Percentiles rank a stretch among this genome's conserved stretches.
These are phyloP conservation scores for Cucumis cinereus DNA, from an alignment of 306 rosid genomes.

Conservation along the genomic window DNA sequence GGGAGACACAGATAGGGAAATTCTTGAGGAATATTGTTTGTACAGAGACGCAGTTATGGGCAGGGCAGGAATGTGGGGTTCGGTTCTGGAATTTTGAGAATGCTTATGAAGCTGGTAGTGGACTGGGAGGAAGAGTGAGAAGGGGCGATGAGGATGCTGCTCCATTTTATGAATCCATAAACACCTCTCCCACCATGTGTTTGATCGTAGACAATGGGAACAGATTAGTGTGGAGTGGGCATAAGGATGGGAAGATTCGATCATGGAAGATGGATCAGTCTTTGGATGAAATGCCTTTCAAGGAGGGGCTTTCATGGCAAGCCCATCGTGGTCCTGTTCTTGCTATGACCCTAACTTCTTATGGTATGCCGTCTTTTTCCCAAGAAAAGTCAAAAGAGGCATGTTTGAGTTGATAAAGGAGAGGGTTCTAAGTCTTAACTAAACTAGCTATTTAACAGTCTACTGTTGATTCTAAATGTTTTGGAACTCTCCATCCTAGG, in stretches of 20 bases:
- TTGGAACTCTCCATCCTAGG: neutral
- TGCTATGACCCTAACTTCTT: slow-evolving; percentile 48
- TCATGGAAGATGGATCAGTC: slow-evolving; percentile 83
- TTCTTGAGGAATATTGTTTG: slow-evolving; percentile 82
- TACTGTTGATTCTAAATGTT: neutral
- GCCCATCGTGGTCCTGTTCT: slow-evolving; percentile 87
- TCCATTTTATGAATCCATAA: slow-evolving; percentile 62
- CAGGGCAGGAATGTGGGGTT: slow-evolving; percentile 86
- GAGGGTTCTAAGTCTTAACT: neutral
- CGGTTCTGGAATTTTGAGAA: slow-evolving; percentile 62
- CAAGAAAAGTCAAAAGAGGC: neutral
- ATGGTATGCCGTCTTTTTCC: slow-evolving; percentile 22
- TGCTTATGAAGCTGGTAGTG: slow-evolving; percentile 48
- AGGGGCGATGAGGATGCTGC: slow-evolving; percentile 95
- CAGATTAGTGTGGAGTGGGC: slow-evolving; percentile 75
- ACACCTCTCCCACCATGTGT: slow-evolving; percentile 64
- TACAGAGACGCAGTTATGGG: slow-evolving; percentile 80
- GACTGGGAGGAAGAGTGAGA: slow-evolving; percentile 63
- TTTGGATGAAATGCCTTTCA: slow-evolving; percentile 49
- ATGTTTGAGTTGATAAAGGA: neutral
- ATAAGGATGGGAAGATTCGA: slow-evolving; percentile 90
- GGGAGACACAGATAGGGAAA: slow-evolving; percentile 88
- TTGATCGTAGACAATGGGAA: slow-evolving; percentile 54
- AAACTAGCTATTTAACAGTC: neutral
- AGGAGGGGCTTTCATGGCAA: slow-evolving; percentile 98